Conservation (phyloP, 108 stramenopile species). For the Asterionellopsis glacialis region DNA sequence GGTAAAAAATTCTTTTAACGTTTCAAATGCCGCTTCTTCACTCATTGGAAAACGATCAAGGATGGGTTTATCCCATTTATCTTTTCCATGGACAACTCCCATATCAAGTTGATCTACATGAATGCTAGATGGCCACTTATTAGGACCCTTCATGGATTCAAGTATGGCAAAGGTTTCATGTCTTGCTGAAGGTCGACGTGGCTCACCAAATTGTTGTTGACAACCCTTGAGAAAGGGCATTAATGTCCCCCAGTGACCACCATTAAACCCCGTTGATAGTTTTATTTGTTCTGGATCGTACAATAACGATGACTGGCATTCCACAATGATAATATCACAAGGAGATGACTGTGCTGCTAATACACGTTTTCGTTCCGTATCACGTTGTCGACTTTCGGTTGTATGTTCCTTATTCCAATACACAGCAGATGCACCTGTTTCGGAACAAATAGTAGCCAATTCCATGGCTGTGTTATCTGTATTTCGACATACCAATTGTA, state of each 20-base stretch:
- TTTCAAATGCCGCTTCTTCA: conserved; percentile 10
- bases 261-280: conserved; percentile 25
- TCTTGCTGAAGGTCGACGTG: conserved; percentile 19
- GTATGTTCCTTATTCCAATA: conserved; percentile 36
- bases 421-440: conserved; percentile 14
- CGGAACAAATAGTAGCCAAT: conserved; percentile 10
- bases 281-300: conserved; percentile 19
- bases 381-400: conserved; percentile 12
- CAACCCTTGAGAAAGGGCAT: conserved; percentile 39
- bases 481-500: conserved; percentile 18
- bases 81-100: conserved; percentile 8
- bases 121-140: conserved; percentile 3
- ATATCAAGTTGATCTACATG: conserved; percentile 13
- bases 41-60: conserved; percentile 28
- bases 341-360: conserved; percentile 1
- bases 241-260: conserved; percentile 42
- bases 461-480: conserved; percentile 11
- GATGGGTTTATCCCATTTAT: conserved; percentile 27
- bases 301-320: conserved; percentile 4
- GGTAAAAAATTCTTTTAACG: conserved; percentile 18
- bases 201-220: conserved; percentile 24
- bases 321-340: conserved; percentile 20
- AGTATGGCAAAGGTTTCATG: conserved; percentile 24
- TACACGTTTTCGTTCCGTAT: neutral
- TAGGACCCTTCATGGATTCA: conserved; percentile 7